phyloP scores from a whole-genome alignment of 139 green algal genomes.

The Desmodesmus armatus region DNA sequence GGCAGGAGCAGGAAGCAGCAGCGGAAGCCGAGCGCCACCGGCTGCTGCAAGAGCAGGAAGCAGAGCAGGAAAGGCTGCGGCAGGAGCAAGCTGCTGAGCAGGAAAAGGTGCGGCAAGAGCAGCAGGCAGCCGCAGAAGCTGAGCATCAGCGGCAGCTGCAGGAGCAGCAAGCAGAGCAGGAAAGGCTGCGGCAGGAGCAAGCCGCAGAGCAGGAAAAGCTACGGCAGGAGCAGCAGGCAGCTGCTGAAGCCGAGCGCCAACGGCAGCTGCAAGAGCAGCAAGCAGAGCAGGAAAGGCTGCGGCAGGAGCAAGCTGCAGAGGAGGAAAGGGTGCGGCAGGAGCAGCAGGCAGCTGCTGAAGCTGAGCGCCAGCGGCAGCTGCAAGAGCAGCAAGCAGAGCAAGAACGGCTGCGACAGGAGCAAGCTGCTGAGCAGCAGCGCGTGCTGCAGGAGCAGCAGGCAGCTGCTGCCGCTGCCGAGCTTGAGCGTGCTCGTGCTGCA shows the following conservation, averaged over 20 bases:
- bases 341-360: not conserved
- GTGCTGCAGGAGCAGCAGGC: conserved; percentile 16
- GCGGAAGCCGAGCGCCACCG: not conserved
- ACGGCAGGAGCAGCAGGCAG: too few species aligned
- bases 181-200: too few species aligned
- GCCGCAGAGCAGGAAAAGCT: too few species aligned
- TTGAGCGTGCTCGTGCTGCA: not conserved
- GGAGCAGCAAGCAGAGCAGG: too few species aligned
- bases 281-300: not conserved
- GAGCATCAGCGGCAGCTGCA: too few species aligned
- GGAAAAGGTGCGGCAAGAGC: not conserved
- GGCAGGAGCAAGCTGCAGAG: not conserved
- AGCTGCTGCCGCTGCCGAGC: not conserved
- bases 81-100: not conserved
- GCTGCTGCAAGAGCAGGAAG: conserved; percentile 14
- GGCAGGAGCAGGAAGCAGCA: too few species aligned
- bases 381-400: conserved; percentile 9
- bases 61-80: not conserved
- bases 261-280: conserved; percentile 8
- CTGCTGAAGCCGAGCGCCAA: not conserved
- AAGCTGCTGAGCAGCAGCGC: not conserved
- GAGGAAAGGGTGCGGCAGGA: not conserved
- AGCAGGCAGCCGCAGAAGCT: too few species aligned
- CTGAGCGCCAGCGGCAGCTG: not conserved
- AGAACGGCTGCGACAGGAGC: conserved; percentile 15